Base-by-base conservation (phyloP, 78 protist genomes). In the Tieghemostelium lacteum region DNA sequence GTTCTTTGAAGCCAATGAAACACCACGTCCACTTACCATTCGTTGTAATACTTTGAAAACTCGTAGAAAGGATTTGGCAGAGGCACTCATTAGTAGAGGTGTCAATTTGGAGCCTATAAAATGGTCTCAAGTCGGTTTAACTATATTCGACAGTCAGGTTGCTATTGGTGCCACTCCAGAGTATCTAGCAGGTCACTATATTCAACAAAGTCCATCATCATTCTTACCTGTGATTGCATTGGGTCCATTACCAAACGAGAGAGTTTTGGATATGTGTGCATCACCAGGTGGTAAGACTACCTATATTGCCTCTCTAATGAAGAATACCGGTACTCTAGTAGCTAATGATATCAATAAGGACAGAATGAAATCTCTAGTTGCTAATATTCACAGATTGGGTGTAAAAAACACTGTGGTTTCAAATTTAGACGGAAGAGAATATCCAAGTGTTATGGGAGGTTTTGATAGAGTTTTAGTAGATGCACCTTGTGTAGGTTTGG, bases 271-370 rank as follows among this genome's bases (percentile, higher is more conserved):
- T 80, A 96, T 98, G 99, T 74, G 96, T 2, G 97, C 99, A 0
- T 98, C 99, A 7, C 99, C 99, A 4, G 99, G 99, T 61, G 99
- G 99, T 57, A 99, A 99, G 96, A 97, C 99, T 0, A 86, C 98
- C 6, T 93, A 98, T 83, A 87, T 98, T 31, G 98, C 98, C 0
- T 93, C 96, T 19, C 75, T 98, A 55, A 97, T 99, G 99, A 97
- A 96, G 83, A 98, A 98, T 94, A 95, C 98, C 3, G 99, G 99
- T 33, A 14, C 83, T 0, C 22, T 99, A 16, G 55, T 98, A 16
- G 98, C 99, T 45, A 99, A 99, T 66, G 99, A 99, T 71, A 39
- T 77, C 62, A 92, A 64, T 93, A 85, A 86, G 85, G 97, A 87
- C n/a, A 87, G 99, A 1, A 19, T 86, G 58, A 75, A 73, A 64